Percentiles rank a stretch among this genome's conserved stretches.
Conservation (phyloP, 257 asterid species). For the Knoxia roxburghii region DNA sequence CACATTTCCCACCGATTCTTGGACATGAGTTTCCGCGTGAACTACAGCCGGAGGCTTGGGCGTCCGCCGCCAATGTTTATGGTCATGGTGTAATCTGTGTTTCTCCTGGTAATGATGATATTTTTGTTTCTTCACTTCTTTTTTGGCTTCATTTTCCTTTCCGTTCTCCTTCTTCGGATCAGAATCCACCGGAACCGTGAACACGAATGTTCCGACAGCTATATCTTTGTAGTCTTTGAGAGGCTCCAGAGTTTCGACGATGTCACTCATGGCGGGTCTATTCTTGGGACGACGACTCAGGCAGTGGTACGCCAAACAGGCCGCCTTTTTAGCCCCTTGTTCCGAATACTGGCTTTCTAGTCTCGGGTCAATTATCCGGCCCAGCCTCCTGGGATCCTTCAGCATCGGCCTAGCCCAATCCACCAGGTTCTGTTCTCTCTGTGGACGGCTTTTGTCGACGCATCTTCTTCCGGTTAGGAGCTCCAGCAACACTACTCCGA, state of each 20-base stretch:
- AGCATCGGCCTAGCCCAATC: constrained; percentile 77
- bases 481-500: constrained; percentile 73
- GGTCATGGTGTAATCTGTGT: constrained; percentile 30
- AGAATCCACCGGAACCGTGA: constrained; percentile 34
- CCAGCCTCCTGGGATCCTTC: constrained; percentile 58
- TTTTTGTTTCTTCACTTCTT: constrained; percentile 17
- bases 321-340: constrained; percentile 56
- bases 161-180: constrained; percentile 12
- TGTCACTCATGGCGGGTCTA: constrained; percentile 57
- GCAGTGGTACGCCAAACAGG: constrained; percentile 67
- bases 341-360: constrained; percentile 78
- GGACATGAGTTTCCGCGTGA: constrained; percentile 30
- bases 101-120: constrained; percentile 25
- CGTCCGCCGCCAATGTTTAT: constrained; percentile 10
- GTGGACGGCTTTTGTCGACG: constrained; percentile 62
- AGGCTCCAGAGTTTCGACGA: constrained; percentile 47
- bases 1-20: constrained; percentile 19
- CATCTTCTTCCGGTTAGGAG: constrained; percentile 74
- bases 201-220: constrained; percentile 58
- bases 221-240: constrained; percentile 39
- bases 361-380: constrained; percentile 70
- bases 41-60: constrained; percentile 39
- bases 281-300: constrained; percentile 68
- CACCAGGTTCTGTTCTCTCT: constrained; percentile 56
- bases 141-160: constrained; percentile 12